A percentile compares a stretch with the other conserved stretches of the same genome.
These are phyloP conservation scores for Pleurotus pulmonarius DNA, from an alignment of 768 basidiomycete species.

Conservation along the genomic window DNA sequence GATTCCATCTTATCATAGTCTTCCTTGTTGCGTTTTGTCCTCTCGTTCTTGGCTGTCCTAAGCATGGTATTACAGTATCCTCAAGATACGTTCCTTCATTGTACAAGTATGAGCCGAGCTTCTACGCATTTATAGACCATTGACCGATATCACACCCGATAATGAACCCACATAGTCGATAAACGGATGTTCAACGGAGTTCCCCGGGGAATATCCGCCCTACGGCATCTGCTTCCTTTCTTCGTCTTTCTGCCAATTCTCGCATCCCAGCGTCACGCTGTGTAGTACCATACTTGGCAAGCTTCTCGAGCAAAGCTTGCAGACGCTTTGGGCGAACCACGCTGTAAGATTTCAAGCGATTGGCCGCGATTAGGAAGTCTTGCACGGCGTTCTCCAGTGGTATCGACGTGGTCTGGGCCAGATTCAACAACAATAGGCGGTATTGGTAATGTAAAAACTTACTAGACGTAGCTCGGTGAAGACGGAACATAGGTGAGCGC, in stretches of 20 bases:
- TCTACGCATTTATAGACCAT: constrained; percentile 26
- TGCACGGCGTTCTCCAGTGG: constrained; percentile 70
- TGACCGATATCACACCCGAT: constrained; percentile 18
- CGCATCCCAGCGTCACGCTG: constrained; percentile 56
- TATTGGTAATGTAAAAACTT: constrained; percentile 23
- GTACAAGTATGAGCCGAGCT: constrained; percentile 22
- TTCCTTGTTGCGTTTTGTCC: constrained; percentile 12
- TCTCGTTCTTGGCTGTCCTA: constrained; percentile 18
- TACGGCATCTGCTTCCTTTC: constrained; percentile 76
- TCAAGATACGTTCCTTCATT: constrained; percentile 18
- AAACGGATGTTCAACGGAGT: constrained; percentile 36
- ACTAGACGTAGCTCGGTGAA: constrained; percentile 82
- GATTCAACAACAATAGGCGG: constrained; percentile 10
- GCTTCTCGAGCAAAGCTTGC: constrained; percentile 73
- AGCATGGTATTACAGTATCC: constrained; percentile 11
- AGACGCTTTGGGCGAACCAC: constrained; percentile 69
- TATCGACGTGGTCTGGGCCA: constrained; percentile 62
- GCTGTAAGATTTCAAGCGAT: constrained; percentile 64
- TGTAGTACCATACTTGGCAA: constrained; percentile 62
- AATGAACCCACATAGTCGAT: not conserved
- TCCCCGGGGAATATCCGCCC: constrained; percentile 72
- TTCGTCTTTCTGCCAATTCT: constrained; percentile 67
- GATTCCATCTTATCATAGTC: constrained; percentile 34
- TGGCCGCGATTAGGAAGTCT: constrained; percentile 71
- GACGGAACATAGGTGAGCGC: constrained; percentile 62